A percentile compares a stretch with the other conserved stretches of the same genome.
Conservation (phyloP, 306 rosid species). For the Vigna unguiculata region DNA sequence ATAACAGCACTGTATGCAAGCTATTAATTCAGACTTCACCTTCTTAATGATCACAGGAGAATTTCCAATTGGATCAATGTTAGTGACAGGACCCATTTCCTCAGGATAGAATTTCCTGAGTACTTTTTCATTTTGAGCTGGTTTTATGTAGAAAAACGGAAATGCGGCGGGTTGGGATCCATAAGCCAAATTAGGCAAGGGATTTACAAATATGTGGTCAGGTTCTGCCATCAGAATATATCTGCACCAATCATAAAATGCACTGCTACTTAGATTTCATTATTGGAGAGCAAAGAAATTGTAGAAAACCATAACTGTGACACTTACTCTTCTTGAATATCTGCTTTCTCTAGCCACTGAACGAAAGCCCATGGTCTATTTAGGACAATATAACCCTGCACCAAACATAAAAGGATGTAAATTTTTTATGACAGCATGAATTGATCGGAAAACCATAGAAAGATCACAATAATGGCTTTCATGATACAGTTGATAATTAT, state of each 20-base stretch:
- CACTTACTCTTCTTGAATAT: conserved; percentile 84
- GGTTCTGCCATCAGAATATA: conserved; percentile 98
- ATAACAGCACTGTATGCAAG: conserved; percentile 22
- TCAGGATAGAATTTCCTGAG: conserved; percentile 78
- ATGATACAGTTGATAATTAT: conserved; percentile 25
- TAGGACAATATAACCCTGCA: conserved; percentile 88
- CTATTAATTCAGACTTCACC: conserved; percentile 59
- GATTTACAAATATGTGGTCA: conserved; percentile 81
- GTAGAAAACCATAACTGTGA: conserved; percentile 14
- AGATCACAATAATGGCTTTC: conserved; percentile 17
- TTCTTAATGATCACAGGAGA: conserved; percentile 90
- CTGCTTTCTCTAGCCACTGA: conserved; percentile 94
- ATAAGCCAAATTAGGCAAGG: conserved; percentile 84
- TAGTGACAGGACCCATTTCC: conserved; percentile 80
- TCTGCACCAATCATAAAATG: conserved; percentile 68
- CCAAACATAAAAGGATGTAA: conserved; percentile 30
- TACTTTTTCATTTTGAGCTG: conserved; percentile 69
- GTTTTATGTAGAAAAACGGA: conserved; percentile 89
- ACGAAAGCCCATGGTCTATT: conserved; percentile 99
- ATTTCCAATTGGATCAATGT: conserved; percentile 93
- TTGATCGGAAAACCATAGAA: conserved; percentile 5
- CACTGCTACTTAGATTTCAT: conserved; percentile 46
- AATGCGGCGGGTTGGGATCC: conserved; percentile 71
- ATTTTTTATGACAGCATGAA: conserved; percentile 8
- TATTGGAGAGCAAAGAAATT: conserved; percentile 11